These are phyloP conservation scores for Alternaria brassicae DNA, from an alignment of 2,329 filamentous ascomycete genomes.

Conservation along the genomic window DNA sequence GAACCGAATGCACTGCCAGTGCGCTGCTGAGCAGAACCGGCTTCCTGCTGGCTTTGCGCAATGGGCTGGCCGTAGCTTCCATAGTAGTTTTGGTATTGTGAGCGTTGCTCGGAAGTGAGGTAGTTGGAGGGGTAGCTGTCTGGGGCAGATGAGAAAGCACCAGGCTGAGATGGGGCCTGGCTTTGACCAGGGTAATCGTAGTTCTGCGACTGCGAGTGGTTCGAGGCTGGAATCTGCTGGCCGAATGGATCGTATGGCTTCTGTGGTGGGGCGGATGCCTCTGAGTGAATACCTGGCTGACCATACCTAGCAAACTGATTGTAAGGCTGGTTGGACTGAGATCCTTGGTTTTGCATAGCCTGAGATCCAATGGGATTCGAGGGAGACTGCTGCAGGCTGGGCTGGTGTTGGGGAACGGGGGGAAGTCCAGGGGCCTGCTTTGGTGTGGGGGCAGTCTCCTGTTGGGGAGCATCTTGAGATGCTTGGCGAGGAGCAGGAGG, in stretches of 20 bases:
- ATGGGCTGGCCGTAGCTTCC: constrained; percentile 60
- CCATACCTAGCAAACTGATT: constrained; percentile 76
- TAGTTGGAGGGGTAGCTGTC: constrained; percentile 80
- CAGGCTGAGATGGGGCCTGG: constrained; percentile 67
- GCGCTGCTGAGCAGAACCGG: constrained; percentile 74
- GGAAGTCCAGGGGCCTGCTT: constrained; percentile 69
- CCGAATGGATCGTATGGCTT: constrained; percentile 90
- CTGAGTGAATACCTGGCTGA: constrained; percentile 65
- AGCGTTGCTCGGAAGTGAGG: constrained; percentile 76
- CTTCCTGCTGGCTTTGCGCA: constrained; percentile 70
- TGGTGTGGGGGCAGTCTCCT: constrained; percentile 56
- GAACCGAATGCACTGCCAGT: constrained; percentile 77
- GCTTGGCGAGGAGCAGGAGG: constrained; percentile 70
- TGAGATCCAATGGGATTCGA: constrained; percentile 60
- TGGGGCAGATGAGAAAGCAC: constrained; percentile 74
- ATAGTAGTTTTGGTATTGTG: constrained; percentile 77
- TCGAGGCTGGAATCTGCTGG: constrained; percentile 68
- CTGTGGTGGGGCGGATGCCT: constrained; percentile 67
- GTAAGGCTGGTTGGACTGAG: constrained; percentile 55
- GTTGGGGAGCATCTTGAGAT: constrained; percentile 48
- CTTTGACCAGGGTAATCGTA: constrained; percentile 59
- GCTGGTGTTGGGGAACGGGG: constrained; percentile 64
- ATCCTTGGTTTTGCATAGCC: constrained; percentile 60
- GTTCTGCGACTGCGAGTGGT: constrained; percentile 45
- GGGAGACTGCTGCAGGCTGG: constrained; percentile 52